phyloP scores from a whole-genome alignment of 345 rosid genomes.

The Sonneratia alba region DNA sequence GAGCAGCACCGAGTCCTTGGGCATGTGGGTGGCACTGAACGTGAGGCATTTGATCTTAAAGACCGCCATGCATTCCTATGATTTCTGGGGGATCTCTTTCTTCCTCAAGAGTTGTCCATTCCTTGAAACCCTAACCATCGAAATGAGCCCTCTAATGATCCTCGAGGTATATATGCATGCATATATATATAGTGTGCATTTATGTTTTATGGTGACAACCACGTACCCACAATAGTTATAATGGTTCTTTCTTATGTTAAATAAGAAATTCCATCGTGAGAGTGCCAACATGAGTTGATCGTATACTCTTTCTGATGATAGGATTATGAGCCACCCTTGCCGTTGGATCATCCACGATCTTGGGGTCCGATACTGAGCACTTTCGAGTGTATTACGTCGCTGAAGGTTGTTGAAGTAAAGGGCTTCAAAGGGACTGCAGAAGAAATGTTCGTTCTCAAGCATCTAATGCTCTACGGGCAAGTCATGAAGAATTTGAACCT shows the following conservation, averaged over 20 bases:
- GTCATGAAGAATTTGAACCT: conserved; percentile 19
- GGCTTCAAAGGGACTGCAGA: conserved; percentile 16
- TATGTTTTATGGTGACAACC: no score
- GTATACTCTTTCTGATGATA: background rate
- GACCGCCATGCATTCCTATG: conserved; percentile 18
- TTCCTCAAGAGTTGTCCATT: conserved; percentile 26
- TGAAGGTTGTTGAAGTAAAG: conserved; percentile 30
- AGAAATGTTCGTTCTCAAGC: conserved; percentile 18
- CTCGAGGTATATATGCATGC: conserved; percentile 17
- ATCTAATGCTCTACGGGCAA: conserved; percentile 13
- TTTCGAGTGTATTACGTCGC: conserved; percentile 15
- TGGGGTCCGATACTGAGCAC: background rate
- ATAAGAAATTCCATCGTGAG: background rate
- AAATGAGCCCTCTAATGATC: conserved; percentile 12
- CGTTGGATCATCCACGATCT: background rate
- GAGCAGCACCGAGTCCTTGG: conserved; percentile 11
- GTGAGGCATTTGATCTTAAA: conserved; percentile 28
- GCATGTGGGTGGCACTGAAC: conserved; percentile 7
- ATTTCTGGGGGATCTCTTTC: conserved; percentile 29
- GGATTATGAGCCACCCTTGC: conserved; percentile 5
- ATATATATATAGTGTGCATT: background rate
- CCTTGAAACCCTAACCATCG: conserved; percentile 27
- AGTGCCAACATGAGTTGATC: background rate
- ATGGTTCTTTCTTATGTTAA: background rate
- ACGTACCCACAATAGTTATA: background rate